Evolutionary conservation across 176 grass and related monocot genomes (phyloP).

Genomic region (Carex myosuroides): DNA sequence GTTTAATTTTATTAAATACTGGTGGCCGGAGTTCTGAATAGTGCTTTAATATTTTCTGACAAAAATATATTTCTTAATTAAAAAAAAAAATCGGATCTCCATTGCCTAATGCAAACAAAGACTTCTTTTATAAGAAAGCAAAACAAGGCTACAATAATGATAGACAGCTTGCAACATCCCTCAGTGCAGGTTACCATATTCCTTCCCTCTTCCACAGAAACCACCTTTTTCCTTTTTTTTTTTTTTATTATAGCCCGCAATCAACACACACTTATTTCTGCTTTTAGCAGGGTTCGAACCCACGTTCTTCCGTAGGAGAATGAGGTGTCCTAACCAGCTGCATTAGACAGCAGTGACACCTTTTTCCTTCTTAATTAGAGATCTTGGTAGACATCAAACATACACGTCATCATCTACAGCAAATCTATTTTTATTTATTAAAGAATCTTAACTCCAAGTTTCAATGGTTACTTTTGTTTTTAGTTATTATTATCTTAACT

Average conservation of each 20-base stretch:
- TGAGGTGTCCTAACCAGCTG: too few species aligned
- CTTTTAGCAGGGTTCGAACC: too few species aligned
- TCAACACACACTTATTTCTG: too few species aligned
- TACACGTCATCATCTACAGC: not conserved
- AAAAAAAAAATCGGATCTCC: not conserved
- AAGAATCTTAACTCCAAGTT: not conserved
- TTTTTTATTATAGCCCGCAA: too few species aligned
- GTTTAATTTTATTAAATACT: too few species aligned
- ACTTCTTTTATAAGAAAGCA: not conserved
- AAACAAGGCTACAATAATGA: not conserved
- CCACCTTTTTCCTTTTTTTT: not conserved
- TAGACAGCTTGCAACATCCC: not conserved
- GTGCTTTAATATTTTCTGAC: too few species aligned
- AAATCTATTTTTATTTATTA: not conserved
- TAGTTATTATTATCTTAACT: not conserved
- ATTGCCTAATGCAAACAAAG: slow-evolving; percentile 11
- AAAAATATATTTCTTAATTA: too few species aligned
- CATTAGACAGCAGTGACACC: too few species aligned
- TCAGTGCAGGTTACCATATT: not conserved
- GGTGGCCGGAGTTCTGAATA: too few species aligned
- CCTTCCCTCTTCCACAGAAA: not conserved
- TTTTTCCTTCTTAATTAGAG: not conserved
- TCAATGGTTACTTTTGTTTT: not conserved
- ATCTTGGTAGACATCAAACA: not conserved
- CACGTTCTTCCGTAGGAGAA: too few species aligned